Evolutionary conservation across 106 monocot species (phyloP).

Genomic region (Dioscorea dumetorum): DNA sequence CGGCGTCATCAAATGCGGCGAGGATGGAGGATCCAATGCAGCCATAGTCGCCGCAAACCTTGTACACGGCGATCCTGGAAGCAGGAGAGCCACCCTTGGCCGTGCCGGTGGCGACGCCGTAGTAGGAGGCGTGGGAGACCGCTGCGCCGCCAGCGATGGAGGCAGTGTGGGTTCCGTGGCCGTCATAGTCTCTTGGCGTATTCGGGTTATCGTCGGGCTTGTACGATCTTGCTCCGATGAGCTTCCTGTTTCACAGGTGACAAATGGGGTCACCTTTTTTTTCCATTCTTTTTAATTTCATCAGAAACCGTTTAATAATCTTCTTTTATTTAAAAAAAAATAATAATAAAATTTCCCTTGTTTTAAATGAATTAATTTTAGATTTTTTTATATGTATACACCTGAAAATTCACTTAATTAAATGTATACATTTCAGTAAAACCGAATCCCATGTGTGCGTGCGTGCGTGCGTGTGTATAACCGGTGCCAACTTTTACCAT

Average conservation of each 20-base stretch:
- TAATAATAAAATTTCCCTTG: too few species aligned
- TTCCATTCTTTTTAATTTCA: too few species aligned
- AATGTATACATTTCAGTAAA: too few species aligned
- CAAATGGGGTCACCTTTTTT: too few species aligned
- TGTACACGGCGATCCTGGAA: conserved; percentile 66
- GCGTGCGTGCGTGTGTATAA: too few species aligned
- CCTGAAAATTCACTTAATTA: too few species aligned
- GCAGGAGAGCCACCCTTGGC: conserved; percentile 64
- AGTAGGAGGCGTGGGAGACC: conserved; percentile 51
- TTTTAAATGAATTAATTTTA: too few species aligned
- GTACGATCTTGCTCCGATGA: conserved; percentile 75
- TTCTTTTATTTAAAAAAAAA: too few species aligned
- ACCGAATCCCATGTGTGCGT: too few species aligned
- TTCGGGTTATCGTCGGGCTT: neutral
- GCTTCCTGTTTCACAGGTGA: conserved; percentile 35
- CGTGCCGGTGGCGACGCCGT: conserved; percentile 53
- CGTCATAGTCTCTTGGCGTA: conserved; percentile 40
- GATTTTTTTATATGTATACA: too few species aligned
- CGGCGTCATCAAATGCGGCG: conserved; percentile 58
- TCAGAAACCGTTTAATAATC: too few species aligned
- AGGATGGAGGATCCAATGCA: conserved; percentile 65
- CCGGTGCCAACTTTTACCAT: too few species aligned
- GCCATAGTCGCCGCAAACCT: conserved; percentile 34
- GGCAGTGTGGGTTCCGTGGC: conserved; percentile 83
- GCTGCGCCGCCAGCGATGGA: conserved; percentile 61